Conservation (phyloP, 2,329 filamentous ascomycete species). For the Hortaea sp. region DNA sequence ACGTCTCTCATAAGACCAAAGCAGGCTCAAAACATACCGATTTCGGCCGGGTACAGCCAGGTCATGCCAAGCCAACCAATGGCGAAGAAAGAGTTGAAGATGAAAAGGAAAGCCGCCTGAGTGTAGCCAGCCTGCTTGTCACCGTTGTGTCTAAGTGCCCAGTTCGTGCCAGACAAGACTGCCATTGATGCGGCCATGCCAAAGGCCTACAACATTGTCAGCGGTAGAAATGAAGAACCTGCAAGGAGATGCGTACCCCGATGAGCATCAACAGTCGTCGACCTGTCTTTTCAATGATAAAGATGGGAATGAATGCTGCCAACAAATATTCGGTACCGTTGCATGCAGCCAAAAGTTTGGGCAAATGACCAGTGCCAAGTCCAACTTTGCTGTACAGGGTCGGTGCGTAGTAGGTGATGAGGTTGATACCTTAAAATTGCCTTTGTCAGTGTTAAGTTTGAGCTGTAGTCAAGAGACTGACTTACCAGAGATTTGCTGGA, state of each 20-base stretch:
- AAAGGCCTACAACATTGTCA: constrained; percentile 60
- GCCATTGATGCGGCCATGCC: constrained; percentile 30
- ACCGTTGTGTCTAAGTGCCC: constrained; percentile 6
- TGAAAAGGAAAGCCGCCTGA: constrained; percentile 28
- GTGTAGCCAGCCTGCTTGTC: not conserved
- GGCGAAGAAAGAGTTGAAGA: constrained; percentile 30
- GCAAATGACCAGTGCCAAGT: constrained; percentile 41
- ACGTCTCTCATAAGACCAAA: constrained; percentile 11
- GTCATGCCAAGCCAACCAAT: constrained; percentile 26
- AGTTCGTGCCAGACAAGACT: constrained; percentile 20
- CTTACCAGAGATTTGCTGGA: constrained; percentile 21
- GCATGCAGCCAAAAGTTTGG: constrained; percentile 40
- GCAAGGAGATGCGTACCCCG: constrained; percentile 22
- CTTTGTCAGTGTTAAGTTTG: too few relatives aligned
- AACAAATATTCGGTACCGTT: constrained; percentile 47
- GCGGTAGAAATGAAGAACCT: constrained; percentile 19
- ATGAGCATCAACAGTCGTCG: constrained; percentile 63
- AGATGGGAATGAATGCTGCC: constrained; percentile 38
- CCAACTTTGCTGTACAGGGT: constrained; percentile 40
- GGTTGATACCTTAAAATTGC: constrained; percentile 14
- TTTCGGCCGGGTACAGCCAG: constrained; percentile 16
- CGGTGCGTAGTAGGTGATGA: constrained; percentile 31
- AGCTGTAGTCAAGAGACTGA: not conserved
- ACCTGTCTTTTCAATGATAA: constrained; percentile 40
- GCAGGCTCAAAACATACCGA: constrained; percentile 2